These are phyloP conservation scores for Ricinus communis DNA, from an alignment of 345 rosid genomes.

Conservation along the genomic window DNA sequence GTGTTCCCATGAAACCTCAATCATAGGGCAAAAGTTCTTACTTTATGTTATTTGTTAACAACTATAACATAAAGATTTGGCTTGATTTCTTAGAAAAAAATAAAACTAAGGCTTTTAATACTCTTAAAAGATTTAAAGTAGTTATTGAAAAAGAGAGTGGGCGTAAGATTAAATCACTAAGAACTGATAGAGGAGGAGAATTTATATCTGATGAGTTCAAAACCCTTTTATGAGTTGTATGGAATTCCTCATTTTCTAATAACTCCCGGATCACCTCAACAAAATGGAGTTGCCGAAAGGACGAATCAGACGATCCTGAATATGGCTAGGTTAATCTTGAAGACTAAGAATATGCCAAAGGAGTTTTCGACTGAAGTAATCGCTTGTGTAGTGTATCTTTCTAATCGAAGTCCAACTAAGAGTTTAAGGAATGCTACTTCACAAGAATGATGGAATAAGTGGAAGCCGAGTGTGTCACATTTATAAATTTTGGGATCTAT, in stretches of 20 bases:
- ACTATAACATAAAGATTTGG: neutral
- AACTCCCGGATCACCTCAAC: neutral
- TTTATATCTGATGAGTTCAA: neutral
- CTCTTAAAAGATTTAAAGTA: neutral
- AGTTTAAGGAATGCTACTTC: neutral
- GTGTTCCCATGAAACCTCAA: no score
- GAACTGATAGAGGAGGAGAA: neutral
- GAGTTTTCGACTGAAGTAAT: neutral
- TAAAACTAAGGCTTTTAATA: neutral
- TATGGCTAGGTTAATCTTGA: neutral
- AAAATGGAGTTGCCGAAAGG: neutral
- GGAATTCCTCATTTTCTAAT: neutral
- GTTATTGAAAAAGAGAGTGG: neutral
- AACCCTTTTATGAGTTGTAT: neutral
- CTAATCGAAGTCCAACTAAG: neutral
- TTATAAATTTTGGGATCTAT: neutral
- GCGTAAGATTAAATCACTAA: neutral
- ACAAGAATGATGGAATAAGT: neutral
- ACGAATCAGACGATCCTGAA: neutral
- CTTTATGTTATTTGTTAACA: neutral
- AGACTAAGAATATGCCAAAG: neutral
- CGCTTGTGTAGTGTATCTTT: neutral
- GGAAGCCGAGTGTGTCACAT: neutral
- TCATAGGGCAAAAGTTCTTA: neutral
- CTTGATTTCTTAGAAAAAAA: neutral